These are phyloP conservation scores for Cicer judaicum DNA, from an alignment of 306 rosid species.

Conservation along the genomic window DNA sequence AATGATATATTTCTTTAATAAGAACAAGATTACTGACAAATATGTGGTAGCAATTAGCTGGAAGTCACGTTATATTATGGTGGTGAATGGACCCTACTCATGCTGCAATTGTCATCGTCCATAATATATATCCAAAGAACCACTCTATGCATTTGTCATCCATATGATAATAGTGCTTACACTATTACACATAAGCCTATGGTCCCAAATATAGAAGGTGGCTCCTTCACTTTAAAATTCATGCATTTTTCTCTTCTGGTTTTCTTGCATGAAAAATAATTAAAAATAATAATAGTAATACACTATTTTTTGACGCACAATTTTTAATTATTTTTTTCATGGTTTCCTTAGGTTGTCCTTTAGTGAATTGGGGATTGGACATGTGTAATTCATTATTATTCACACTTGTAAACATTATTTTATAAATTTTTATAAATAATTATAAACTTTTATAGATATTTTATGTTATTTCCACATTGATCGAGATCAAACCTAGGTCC, in stretches of 20 bases:
- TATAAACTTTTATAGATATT: too few relatives aligned
- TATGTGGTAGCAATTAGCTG: conserved; percentile 36
- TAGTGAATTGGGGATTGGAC: too few relatives aligned
- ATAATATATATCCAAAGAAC: conserved; percentile 8
- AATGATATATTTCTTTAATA: neutral
- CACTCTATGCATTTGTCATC: neutral
- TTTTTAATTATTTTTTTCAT: too few relatives aligned
- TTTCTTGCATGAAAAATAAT: too few relatives aligned
- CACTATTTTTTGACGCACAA: too few relatives aligned
- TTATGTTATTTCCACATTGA: too few relatives aligned
- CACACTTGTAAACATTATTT: too few relatives aligned
- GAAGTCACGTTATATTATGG: conserved; percentile 36
- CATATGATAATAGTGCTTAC: neutral
- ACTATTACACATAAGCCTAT: neutral
- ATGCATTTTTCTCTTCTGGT: neutral
- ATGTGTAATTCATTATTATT: too few relatives aligned
- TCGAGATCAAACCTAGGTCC: too few relatives aligned
- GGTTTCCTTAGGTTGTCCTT: too few relatives aligned
- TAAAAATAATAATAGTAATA: too few relatives aligned
- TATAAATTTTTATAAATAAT: too few relatives aligned
- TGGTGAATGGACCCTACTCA: conserved; percentile 10
- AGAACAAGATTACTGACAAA: conserved; percentile 8
- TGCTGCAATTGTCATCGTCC: conserved; percentile 1
- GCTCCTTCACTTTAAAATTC: neutral
- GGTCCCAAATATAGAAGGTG: conserved; percentile 7